A percentile compares a stretch with the other conserved stretches of the same genome.
Conservation (phyloP, 257 asterid species). For the Rauvolfia tetraphylla region DNA sequence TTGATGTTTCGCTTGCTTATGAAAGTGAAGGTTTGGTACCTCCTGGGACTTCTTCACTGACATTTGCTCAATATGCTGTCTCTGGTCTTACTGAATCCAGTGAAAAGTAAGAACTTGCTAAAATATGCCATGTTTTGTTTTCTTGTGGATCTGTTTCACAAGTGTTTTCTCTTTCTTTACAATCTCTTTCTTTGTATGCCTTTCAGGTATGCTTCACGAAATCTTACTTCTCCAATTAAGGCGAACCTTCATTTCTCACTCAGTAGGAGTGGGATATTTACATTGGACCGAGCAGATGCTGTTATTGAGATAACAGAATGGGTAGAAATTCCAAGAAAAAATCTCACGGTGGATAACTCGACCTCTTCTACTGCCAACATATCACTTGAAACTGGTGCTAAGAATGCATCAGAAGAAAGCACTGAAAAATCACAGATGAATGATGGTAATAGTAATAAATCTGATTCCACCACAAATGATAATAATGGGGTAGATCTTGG, state of each 20-base stretch:
- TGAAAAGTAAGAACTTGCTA: constrained; percentile 54
- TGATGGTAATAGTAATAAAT: constrained; percentile 34
- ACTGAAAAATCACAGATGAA: constrained; percentile 43
- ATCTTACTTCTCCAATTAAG: constrained; percentile 91
- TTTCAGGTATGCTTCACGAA: constrained; percentile 78
- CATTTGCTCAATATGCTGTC: constrained; percentile 78
- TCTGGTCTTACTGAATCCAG: constrained; percentile 78
- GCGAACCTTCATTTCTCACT: constrained; percentile 92
- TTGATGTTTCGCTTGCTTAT: constrained; percentile 87
- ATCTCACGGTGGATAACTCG: constrained; percentile 75
- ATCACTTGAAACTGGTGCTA: constrained; percentile 47
- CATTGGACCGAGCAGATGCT: constrained; percentile 91
- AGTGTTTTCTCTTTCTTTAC: constrained; percentile 14
- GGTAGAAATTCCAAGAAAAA: constrained; percentile 92
- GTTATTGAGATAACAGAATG: constrained; percentile 92
- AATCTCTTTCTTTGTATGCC: not conserved
- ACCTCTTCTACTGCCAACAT: constrained; percentile 59
- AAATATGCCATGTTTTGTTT: constrained; percentile 20
- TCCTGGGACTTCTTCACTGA: constrained; percentile 62
- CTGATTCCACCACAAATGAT: constrained; percentile 45
- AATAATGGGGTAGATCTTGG: constrained; percentile 51
- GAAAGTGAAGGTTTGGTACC: constrained; percentile 75
- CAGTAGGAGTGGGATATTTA: constrained; percentile 85
- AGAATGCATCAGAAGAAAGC: constrained; percentile 53
- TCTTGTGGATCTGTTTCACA: constrained; percentile 10